These are phyloP conservation scores for Cicer cuneatum DNA, from an alignment of 306 rosid species.

Conservation along the genomic window DNA sequence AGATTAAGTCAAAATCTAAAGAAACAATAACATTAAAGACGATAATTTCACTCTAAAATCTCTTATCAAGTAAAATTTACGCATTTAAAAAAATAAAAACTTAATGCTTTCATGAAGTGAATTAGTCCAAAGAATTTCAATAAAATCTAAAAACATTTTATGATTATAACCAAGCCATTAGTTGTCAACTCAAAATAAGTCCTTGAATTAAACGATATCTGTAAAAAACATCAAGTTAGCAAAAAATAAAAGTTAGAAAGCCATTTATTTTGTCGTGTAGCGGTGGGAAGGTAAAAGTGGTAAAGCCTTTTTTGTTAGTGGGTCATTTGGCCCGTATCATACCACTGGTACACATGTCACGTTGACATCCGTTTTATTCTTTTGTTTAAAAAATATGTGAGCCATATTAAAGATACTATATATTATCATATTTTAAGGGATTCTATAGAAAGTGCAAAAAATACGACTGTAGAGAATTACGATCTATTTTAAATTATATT, in stretches of 20 bases:
- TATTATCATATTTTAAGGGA: not conserved
- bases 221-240: not conserved
- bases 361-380: too few relatives aligned
- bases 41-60: too few relatives aligned
- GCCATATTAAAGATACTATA: not conserved
- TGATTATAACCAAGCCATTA: not conserved
- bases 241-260: not conserved
- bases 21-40: too few relatives aligned
- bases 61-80: too few relatives aligned
- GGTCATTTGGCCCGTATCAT: not conserved
- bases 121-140: too few relatives aligned
- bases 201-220: not conserved
- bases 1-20: too few relatives aligned
- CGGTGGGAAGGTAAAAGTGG: not conserved
- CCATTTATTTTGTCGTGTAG: slow-evolving; percentile 10
- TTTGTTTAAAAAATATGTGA: not conserved
- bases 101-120: too few relatives aligned
- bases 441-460: too few relatives aligned
- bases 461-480: too few relatives aligned
- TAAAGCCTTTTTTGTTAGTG: not conserved
- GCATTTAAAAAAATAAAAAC: too few relatives aligned
- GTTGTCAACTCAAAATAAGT: not conserved
- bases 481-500: too few relatives aligned
- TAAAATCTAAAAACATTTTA: not conserved
- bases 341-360: too few relatives aligned